Evolutionary conservation across 1,284 basidiomycete genomes (phyloP), one percentile per base, ranked within the genome.

Genomic region (Cryptococcus hybrid): DNA sequence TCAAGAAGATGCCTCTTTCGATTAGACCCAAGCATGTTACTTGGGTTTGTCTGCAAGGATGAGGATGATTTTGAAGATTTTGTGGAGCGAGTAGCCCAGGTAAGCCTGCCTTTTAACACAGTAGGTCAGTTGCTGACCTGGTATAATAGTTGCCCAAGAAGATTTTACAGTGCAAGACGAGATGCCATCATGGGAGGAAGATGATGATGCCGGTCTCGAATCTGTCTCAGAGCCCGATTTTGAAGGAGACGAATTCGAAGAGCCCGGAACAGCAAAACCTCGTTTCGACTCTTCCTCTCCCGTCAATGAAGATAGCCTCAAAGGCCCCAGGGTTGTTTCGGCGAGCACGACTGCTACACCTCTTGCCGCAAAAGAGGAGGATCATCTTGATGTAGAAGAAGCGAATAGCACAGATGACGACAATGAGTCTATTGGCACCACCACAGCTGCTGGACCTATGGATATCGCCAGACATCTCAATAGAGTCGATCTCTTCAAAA

Each of bases 21-120:
- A n/a, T 78, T 99, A 53, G 95, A 98, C 73, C 95, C 96, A 9
- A 95, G 92, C 69, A 98, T 99, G 95, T 80, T 99, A 7, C 82
- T 98, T 54, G 94, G 94, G 13, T 97, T 99, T 75, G 73, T 98
- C 64, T 88, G 89, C 70, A 84, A 84, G 63, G 85, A 89, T 70
- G 88, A 92, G 75, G 80, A 76, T 18, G 92, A 95, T 54, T 95
- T 92, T 87, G 77, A 82, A 12, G 92, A 96, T 76, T 85, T 98
- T 59, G 83, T 86, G 63, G 80, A 78, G 52, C 82, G 92, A 58
- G 85, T 90, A 55, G 81, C 79, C 8, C 66, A 88, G 77, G 90
- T 92, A 53, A 58, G 85, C 65, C 24, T 40, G 40, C 36, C n/a
- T 13, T 12, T 35, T 8, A 24, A 3, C 46, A 9, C 15, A 7